Base-by-base conservation (phyloP, 176 grass and related monocot species). In the Phoenix dactylifera region DNA sequence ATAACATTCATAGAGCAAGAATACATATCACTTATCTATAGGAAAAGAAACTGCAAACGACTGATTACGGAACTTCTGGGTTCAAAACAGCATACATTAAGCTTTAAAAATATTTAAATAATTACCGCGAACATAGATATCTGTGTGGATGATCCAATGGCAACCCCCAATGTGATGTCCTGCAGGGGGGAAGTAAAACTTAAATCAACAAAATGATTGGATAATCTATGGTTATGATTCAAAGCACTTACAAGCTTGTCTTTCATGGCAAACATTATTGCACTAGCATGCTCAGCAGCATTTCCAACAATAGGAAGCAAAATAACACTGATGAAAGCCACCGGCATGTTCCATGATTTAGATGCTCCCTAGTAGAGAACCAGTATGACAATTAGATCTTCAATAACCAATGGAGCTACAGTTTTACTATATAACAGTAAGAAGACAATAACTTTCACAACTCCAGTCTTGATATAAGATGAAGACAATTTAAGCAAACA, bases 231-330 rank as follows among this genome's bases (percentile, higher is more conserved):
- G 65, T 57, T 26, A 49, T 72, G 61, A 22, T 18, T 22, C 51
- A 18, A 2, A 39, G 62, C 22, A 62, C 64, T 74, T 80, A 97
- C 93, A 76, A 97, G 85, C 78, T 97, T 97, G 59, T 97, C 77
- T 88, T 92, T 97, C 87, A 92, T 97, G 71, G 93, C 93, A 86
- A 97, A 97, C 93, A 97, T 97, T 85, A 97, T 97, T 23, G 93
- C 93, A 14, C 93, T 97, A 20, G 93, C 84, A 88, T 95, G 86
- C 76, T 97, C 93, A 76, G 93, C 87, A 73, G 93, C 93, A 51
- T 97, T 97, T 49, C 93, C 93, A 30, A 92, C 93, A 4, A 98
- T 98, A 75, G 93, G 93, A 70, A 98, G 93, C 52, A 98, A 77
- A 86, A 98, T 92, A 77, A 98, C 93, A 62, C 93, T 98, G 60